These are phyloP conservation scores for Polychytrium aggregatum DNA, from an alignment of 192 early-diverging fungal genomes.

Conservation along the genomic window DNA sequence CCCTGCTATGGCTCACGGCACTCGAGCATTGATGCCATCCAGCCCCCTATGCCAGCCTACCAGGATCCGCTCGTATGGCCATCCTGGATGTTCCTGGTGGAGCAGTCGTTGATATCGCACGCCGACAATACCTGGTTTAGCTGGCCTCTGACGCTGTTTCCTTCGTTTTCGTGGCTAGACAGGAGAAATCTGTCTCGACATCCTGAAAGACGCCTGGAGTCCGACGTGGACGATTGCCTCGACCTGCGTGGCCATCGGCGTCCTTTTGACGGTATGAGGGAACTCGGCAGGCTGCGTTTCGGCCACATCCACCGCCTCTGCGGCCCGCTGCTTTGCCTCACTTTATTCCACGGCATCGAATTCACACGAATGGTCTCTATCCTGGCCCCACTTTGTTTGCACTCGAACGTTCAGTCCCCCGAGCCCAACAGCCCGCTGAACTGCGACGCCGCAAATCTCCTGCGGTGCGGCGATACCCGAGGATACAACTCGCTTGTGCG, in stretches of 20 bases:
- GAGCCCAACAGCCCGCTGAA: constrained; percentile 86
- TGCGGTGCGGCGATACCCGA: constrained; percentile 73
- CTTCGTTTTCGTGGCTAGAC: constrained; percentile 38
- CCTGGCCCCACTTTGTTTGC: not conserved
- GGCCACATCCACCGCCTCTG: not conserved
- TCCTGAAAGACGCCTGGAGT: constrained; percentile 87
- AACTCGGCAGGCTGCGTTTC: not conserved
- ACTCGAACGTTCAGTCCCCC: no score
- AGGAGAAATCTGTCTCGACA: constrained; percentile 94
- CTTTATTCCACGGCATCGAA: not conserved
- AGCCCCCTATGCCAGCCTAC: no score
- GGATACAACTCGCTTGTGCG: constrained; percentile 79
- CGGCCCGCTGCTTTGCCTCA: not conserved
- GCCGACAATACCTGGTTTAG: not conserved
- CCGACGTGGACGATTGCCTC: constrained; percentile 91
- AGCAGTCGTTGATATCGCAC: not conserved
- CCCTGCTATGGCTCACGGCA: no score
- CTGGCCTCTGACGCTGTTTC: not conserved
- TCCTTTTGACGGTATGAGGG: constrained; percentile 62
- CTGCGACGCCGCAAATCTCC: constrained; percentile 88
- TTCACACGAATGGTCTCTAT: not conserved
- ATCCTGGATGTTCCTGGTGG: no score
- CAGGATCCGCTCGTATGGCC: no score
- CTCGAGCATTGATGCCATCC: no score
- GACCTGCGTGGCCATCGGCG: constrained; percentile 68